Base-by-base conservation (phyloP, 1,139 yeast species). In the Nakaseomyces sp. region DNA sequence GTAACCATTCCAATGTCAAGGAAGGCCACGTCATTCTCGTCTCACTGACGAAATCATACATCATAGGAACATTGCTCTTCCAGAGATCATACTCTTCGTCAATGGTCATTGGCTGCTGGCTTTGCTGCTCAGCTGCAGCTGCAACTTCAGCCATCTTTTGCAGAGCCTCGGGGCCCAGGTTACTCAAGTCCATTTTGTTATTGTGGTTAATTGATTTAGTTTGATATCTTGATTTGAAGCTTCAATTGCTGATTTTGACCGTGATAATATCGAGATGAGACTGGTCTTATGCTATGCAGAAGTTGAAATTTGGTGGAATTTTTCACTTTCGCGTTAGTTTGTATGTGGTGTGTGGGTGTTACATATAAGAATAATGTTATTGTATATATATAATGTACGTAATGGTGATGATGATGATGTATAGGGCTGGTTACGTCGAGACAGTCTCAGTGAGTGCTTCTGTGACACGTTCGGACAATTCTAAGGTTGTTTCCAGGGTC, bases 11-110 rank as follows among this genome's bases (percentile, higher is more conserved):
- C 2, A 82, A 72, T 2, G 91, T 81, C 43, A 83, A 67, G 3
- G 89, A 80, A 1, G 94, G 93, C 93, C 93, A 84, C 8, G 81
- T 74, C 41, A 83, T 65, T 2, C 85, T 85, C 0, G 89, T 81
- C 56, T 83, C 91, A 46, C 83, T 78, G 26, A 83, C 85, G 60
- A 81, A 82, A 57, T 82, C 87, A 54, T 84, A 84, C 87, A 83
- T 80, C 54, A 73, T 77, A 12, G 86, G 79, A 50, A 88, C 82
- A 57, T 82, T 83, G 57, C 82, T 78, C 50, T 86, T 71, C 94
- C 94, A 84, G 51, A 82, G 62, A 50, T 80, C 78, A 57, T 83
- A 83, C 58, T 83, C 91, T 50, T 81, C 87, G 46, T 81, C 65
- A 13, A 35, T 22, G 28, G 10, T 35, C 38, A 35, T 35, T n/a